A percentile compares a stretch with the other conserved stretches of the same genome.
Evolutionary conservation across 2,329 filamentous ascomycete genomes (phyloP).

Genomic region (Seiridium cupressi): DNA sequence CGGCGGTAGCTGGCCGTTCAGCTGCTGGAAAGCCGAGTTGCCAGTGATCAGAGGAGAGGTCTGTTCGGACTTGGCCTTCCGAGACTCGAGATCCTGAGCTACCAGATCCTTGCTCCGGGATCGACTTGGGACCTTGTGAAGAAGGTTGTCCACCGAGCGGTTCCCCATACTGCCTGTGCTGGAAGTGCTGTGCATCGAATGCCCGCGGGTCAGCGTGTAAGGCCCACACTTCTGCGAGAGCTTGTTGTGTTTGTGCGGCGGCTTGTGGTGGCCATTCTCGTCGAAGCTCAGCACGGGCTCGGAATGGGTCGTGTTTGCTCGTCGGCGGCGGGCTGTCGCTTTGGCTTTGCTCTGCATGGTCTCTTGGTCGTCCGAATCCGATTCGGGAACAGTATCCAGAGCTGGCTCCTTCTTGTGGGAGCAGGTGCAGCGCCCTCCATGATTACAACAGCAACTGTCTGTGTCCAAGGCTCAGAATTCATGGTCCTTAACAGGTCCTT

Average conservation of each 20-base stretch:
- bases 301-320: conserved; percentile 62
- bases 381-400: conserved; percentile 65
- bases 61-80: conserved; percentile 60
- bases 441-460: conserved; percentile 70
- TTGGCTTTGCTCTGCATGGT: conserved; percentile 38
- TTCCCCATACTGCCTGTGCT: conserved; percentile 40
- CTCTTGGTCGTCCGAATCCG: conserved; percentile 54
- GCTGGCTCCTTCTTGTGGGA: conserved; percentile 59
- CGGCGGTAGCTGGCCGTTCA: conserved; percentile 53
- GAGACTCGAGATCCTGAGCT: conserved; percentile 37
- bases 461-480: conserved; percentile 16
- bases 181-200: conserved; percentile 54
- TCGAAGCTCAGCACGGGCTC: conserved; percentile 60
- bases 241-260: conserved; percentile 58
- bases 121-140: conserved; percentile 35
- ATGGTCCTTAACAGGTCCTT: neutral
- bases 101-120: conserved; percentile 33
- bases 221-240: conserved; percentile 61
- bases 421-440: conserved; percentile 66
- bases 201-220: conserved; percentile 58
- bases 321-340: conserved; percentile 45
- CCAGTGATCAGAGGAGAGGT: conserved; percentile 56
- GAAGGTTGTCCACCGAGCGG: conserved; percentile 42
- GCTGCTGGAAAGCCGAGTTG: conserved; percentile 46
- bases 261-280: conserved; percentile 63